phyloP scores from a whole-genome alignment of 305 asterid genomes.

The Fraxinus greggii region DNA sequence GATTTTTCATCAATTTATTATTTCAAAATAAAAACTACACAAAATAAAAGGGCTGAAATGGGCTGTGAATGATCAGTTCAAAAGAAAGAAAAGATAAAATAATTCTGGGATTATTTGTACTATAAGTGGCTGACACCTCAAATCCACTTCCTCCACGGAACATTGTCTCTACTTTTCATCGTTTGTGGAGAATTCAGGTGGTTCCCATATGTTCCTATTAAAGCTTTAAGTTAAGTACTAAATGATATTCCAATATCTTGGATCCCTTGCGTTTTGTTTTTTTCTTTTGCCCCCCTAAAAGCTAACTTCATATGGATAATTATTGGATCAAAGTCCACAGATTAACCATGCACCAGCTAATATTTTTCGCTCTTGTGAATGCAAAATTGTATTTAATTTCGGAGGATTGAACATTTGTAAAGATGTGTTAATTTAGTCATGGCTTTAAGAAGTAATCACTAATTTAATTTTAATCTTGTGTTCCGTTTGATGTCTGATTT shows the following conservation, averaged over 20 bases:
- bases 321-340: background rate
- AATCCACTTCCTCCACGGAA: slow-evolving; percentile 45
- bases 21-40: too few species aligned
- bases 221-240: slow-evolving; percentile 15
- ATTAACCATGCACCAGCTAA: background rate
- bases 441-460: background rate
- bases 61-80: background rate
- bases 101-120: slow-evolving; percentile 21
- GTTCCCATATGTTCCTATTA: slow-evolving; percentile 20
- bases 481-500: too few species aligned
- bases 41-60: too few species aligned
- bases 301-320: background rate
- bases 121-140: slow-evolving; percentile 48
- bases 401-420: background rate
- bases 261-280: slow-evolving; percentile 5
- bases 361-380: background rate
- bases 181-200: slow-evolving; percentile 20
- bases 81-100: slow-evolving; percentile 2
- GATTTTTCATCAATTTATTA: too few species aligned
- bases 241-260: slow-evolving; percentile 20
- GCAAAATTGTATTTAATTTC: background rate
- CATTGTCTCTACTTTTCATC: slow-evolving; percentile 22
- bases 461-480: background rate
- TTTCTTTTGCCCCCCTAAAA: background rate
- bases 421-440: background rate